A percentile compares a stretch with the other conserved stretches of the same genome.
phyloP scores from a whole-genome alignment of 441 rosid species.

The Mallotus repandus region DNA sequence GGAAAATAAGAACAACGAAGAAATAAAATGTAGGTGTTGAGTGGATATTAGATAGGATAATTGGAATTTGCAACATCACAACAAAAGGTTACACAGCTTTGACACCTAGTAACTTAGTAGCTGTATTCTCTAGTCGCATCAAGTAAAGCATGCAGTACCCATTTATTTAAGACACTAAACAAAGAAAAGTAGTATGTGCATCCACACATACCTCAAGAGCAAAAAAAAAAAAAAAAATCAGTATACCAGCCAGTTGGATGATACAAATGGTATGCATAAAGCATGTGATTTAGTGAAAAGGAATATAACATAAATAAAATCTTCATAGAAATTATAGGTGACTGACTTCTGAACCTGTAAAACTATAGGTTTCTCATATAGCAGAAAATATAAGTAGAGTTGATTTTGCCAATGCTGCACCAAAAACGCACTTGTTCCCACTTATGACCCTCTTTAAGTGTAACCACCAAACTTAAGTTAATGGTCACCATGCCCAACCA shows the following conservation, averaged over 20 bases:
- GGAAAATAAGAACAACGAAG: background rate
- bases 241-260: background rate
- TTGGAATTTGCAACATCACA: background rate
- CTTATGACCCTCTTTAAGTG: background rate
- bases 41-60: background rate
- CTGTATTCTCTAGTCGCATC: background rate
- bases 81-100: background rate
- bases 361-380: background rate
- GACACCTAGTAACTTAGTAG: background rate
- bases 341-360: constrained; percentile 9
- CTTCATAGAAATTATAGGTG: background rate
- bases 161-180: background rate
- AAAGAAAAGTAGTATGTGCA: background rate
- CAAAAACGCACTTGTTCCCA: background rate
- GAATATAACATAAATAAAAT: background rate
- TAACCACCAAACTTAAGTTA: background rate
- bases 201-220: background rate
- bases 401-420: background rate
- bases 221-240: background rate
- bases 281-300: background rate
- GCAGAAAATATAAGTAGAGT: background rate
- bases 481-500: background rate
- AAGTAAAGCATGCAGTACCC: background rate
- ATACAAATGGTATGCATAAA: background rate
- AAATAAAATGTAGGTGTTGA: background rate